Percentiles rank a stretch among this genome's conserved stretches.
Evolutionary conservation across 495 filamentous ascomycete species (phyloP).

Genomic region (Saxophila tyrrhenica): DNA sequence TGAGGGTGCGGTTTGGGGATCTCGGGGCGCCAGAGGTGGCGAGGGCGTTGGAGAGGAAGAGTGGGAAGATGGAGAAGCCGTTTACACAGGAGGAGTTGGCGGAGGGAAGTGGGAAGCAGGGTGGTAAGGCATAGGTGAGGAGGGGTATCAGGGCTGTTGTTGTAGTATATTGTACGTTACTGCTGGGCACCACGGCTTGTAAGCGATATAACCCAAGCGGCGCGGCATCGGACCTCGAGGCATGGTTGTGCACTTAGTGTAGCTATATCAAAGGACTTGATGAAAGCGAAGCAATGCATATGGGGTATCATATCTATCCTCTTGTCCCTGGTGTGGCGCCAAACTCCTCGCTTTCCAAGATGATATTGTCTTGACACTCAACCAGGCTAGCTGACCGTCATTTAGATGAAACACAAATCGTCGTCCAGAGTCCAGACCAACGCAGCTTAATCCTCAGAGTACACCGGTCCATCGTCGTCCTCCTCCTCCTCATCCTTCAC

Average conservation of each 20-base stretch:
- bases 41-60: slow-evolving; percentile 31
- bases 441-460: slow-evolving; percentile 10
- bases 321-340: background rate
- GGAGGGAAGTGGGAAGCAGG: slow-evolving; percentile 1
- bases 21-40: slow-evolving; percentile 26
- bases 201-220: too few species aligned
- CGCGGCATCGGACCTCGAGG: too few species aligned
- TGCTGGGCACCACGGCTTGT: too few species aligned
- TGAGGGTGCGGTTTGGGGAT: slow-evolving; percentile 28
- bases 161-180: too few species aligned
- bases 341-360: background rate
- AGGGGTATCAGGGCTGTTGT: too few species aligned
- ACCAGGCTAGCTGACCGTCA: background rate
- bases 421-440: background rate
- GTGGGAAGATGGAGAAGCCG: slow-evolving; percentile 33
- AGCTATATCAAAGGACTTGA: too few species aligned
- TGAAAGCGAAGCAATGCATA: background rate
- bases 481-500: background rate
- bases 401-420: background rate
- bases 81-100: slow-evolving; percentile 17
- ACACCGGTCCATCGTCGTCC: slow-evolving; percentile 15
- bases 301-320: background rate
- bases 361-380: background rate
- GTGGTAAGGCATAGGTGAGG: background rate
- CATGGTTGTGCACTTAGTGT: too few species aligned